These are phyloP conservation scores for Candida koratica DNA, from an alignment of 805 yeast species.

Conservation along the genomic window DNA sequence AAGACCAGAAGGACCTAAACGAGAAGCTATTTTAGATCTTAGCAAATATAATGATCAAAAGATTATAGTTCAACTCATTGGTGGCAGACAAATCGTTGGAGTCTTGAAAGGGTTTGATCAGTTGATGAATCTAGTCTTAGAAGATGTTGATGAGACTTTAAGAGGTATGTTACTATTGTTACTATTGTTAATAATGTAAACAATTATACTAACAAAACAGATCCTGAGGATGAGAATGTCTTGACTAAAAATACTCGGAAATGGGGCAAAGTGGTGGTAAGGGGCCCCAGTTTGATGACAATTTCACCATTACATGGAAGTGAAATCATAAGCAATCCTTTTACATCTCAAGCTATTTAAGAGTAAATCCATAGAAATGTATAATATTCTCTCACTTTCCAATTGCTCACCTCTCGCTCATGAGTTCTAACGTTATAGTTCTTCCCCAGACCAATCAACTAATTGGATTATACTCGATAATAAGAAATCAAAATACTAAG, in stretches of 20 bases:
- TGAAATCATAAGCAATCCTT: constrained; percentile 69
- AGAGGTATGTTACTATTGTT: constrained; percentile 35
- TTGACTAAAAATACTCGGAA: constrained; percentile 57
- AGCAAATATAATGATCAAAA: constrained; percentile 68
- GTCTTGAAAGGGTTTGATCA: constrained; percentile 79
- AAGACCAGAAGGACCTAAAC: constrained; percentile 69
- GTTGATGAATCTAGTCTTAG: constrained; percentile 73
- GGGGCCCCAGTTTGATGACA: constrained; percentile 77
- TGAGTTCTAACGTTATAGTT: constrained; percentile 51
- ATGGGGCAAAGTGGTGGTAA: constrained; percentile 75
- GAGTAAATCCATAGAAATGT: too few species aligned
- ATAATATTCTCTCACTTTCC: neutral
- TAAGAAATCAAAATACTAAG: constrained; percentile 74
- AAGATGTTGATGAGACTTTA: constrained; percentile 62
- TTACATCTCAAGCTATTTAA: constrained; percentile 17
- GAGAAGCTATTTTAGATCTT: constrained; percentile 84
- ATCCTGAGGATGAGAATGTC: constrained; percentile 57
- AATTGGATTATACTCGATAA: constrained; percentile 81
- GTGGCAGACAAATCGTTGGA: constrained; percentile 85
- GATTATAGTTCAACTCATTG: constrained; percentile 74
- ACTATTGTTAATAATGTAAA: too few species aligned
- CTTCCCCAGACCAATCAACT: constrained; percentile 90
- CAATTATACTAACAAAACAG: too few species aligned
- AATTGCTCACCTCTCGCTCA: neutral
- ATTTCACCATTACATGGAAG: constrained; percentile 73